Evolutionary conservation across 2,329 filamentous ascomycete genomes (phyloP), one percentile per base, ranked within the genome.

Genomic region (Coniella vitis): DNA sequence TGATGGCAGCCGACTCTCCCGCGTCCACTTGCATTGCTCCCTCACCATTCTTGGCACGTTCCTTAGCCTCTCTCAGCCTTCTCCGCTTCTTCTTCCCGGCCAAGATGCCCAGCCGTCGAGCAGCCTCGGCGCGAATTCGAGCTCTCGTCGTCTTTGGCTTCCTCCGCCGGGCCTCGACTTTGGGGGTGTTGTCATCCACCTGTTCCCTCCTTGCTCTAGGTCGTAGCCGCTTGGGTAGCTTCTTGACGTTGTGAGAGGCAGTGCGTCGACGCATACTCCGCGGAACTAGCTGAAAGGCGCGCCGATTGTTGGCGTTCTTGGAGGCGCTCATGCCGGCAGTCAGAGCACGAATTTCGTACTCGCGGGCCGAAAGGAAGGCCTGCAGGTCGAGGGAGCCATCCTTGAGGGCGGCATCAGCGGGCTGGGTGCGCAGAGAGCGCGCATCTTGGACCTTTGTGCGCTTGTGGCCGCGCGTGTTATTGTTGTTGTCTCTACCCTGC

Each of bases 171-270:
- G 74, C 73, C 45, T 83, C 85, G 5, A 90, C 83, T 0, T 81
- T 86, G 0, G 93, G 90, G 0, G 91, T 95, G 55, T 96, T 96
- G 61, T 97, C 91, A 48, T 94, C 87, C 14, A 73, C 72, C 83
- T 95, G 94, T 75, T 94, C 79, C 54, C 67, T 70, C 58, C 72
- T 78, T 1, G 89, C 90, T 56, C 86, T 78, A 35, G 69, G 69
- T 48, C 86, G 78, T 60, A 97, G 68, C 54, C 89, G 73, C 61
- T 84, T 85, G 2, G 93, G 93, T 14, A 98, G 84, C 54, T 86
- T 80, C 68, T 91, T 95, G 32, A 87, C 86, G 75, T 98, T 96
- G 68, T 98, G 93, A 64, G 90, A 95, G 17, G 91, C 93, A 0
- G 91, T 95, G 58, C 93, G 78, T 55, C 93, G 76, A 56, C 93